phyloP scores from a whole-genome alignment of 2,329 filamentous ascomycete genomes.

The Massarina eburnea region DNA sequence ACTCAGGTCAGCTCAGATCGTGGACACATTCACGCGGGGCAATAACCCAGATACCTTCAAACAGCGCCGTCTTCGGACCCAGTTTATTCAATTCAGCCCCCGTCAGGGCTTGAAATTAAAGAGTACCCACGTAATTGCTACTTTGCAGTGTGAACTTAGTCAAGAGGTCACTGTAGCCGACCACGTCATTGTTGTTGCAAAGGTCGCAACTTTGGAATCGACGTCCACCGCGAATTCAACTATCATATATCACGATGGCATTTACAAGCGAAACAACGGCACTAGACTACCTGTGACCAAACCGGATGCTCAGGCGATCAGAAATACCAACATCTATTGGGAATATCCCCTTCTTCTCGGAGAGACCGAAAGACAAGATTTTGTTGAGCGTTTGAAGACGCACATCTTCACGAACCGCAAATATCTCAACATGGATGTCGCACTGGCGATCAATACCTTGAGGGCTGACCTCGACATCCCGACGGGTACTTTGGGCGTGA shows the following conservation, averaged over 20 bases:
- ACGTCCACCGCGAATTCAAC: conserved; percentile 8
- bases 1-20: conserved; percentile 28
- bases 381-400: conserved; percentile 16
- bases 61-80: conserved; percentile 11
- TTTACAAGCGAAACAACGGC: conserved; percentile 18
- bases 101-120: conserved; percentile 13
- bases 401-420: conserved; percentile 13
- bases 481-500: conserved; percentile 18
- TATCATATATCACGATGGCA: conserved; percentile 31
- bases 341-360: conserved; percentile 22
- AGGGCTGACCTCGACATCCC: conserved; percentile 11
- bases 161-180: conserved; percentile 47
- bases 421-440: conserved; percentile 4
- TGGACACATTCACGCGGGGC: conserved; percentile 32
- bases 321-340: conserved; percentile 7
- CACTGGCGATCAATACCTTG: conserved; percentile 6
- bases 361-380: conserved; percentile 18
- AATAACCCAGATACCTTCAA: conserved; percentile 27
- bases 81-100: neutral
- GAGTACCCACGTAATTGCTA: conserved; percentile 22
- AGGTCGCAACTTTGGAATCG: conserved; percentile 28
- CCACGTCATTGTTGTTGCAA: conserved; percentile 52
- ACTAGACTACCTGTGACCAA: conserved; percentile 1
- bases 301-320: neutral
- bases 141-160: conserved; percentile 39